These are phyloP conservation scores for Phytophthora citricola DNA, from an alignment of 352 stramenopile genomes.

Conservation along the genomic window DNA sequence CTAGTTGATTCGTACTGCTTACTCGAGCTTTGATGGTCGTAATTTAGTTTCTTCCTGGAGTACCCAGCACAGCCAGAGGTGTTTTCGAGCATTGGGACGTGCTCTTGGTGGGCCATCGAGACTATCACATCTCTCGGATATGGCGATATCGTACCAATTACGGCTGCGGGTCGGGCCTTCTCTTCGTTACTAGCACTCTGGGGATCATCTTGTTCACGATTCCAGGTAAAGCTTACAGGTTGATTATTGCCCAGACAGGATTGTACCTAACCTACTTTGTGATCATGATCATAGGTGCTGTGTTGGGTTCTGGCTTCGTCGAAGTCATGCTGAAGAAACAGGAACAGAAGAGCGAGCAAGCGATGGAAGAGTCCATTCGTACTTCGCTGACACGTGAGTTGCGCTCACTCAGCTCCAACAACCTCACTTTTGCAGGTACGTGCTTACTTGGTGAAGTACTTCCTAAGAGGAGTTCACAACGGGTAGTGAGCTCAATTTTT, in stretches of 20 bases:
- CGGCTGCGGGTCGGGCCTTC: constrained; percentile 67
- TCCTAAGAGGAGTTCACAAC: neutral
- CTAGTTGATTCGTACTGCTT: neutral
- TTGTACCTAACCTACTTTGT: constrained; percentile 35
- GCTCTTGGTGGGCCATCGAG: constrained; percentile 81
- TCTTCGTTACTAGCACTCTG: constrained; percentile 79
- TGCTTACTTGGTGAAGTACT: neutral
- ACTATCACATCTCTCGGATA: constrained; percentile 91
- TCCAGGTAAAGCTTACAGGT: constrained; percentile 39
- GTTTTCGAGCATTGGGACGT: constrained; percentile 81
- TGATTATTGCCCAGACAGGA: neutral
- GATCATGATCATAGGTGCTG: constrained; percentile 65
- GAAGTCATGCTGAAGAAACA: constrained; percentile 89
- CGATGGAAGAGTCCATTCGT: constrained; percentile 60
- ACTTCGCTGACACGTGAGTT: constrained; percentile 60
- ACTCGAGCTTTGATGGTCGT: neutral
- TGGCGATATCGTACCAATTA: constrained; percentile 85
- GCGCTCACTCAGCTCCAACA: constrained; percentile 55
- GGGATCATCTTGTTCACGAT: constrained; percentile 90
- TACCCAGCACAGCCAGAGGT: constrained; percentile 74
- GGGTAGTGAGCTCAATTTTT: neutral
- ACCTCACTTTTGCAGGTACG: constrained; percentile 36
- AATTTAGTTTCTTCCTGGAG: constrained; percentile 78
- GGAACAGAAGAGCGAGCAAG: constrained; percentile 50
- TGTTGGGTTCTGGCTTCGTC: constrained; percentile 83